Base-by-base conservation (phyloP, 2,329 filamentous ascomycete genomes). In the Microascus cirrosus region DNA sequence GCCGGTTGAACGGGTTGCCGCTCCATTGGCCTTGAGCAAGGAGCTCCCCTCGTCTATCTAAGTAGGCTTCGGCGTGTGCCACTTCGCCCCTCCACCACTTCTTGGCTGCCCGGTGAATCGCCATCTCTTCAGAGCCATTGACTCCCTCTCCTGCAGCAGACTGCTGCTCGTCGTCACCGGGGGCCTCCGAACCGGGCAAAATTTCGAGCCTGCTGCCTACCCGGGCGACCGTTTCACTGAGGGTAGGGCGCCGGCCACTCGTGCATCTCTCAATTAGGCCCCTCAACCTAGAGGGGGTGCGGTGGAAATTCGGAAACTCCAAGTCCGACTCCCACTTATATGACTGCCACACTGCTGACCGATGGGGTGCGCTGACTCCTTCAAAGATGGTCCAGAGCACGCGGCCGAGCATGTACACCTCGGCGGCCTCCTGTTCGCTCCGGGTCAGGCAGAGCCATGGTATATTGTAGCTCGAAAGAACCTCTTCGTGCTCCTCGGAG, bases 321-420 rank as follows among this genome's bases (percentile, higher is more conserved):
- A 80, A 69, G 18, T 76, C 70, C 2, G 81, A 77, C 64, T 84
- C 81, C 68, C 75, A 77, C 18, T 70, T 71, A 65, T 84, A 84
- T 53, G 81, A 84, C 61, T 81, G 74, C 81, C 81, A 84, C 13
- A 82, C 73, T 3, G 79, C 77, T 2, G 77, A 76, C 60, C 74
- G 73, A 63, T 84, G 79, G 1, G 81, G 81, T 2, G 80, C 80
- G 59, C 78, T 79, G 63, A 78, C 76, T 22, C 79, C 80, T 65
- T 85, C 82, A 59, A 84, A 84, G 18, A 84, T 76, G 64, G 82
- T 84, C 81, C 81, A 85, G 53, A 85, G 70, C 28, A 83, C 72
- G 45, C 81, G 74, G 6, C 81, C 82, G 18, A 85, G 75, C 81
- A 84, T 83, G 67, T 83, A 85, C 1, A 83, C 81, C 65, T 82